Evolutionary conservation across 768 basidiomycete genomes (phyloP).

Genomic region (Hysterangium stoloniferum): DNA sequence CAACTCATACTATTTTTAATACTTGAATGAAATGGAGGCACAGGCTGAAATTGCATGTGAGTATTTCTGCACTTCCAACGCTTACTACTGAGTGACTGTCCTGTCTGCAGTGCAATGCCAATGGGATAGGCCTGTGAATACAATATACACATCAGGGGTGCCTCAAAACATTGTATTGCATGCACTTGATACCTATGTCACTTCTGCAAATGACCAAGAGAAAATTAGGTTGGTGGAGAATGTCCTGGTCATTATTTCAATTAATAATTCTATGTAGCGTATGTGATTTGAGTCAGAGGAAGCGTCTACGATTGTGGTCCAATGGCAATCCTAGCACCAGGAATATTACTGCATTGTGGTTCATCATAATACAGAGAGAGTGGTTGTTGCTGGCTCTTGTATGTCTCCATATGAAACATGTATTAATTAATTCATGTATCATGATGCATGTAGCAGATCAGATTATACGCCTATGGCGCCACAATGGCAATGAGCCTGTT

Average conservation of each 20-base stretch:
- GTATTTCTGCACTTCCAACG: constrained; percentile 21
- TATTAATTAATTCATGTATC: neutral
- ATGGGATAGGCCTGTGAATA: constrained; percentile 71
- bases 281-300: constrained; percentile 88
- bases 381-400: constrained; percentile 86
- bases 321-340: constrained; percentile 82
- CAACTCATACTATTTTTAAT: too few relatives aligned
- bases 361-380: constrained; percentile 90
- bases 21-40: constrained; percentile 56
- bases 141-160: constrained; percentile 48
- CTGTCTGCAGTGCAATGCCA: constrained; percentile 42
- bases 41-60: constrained; percentile 72
- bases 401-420: constrained; percentile 22
- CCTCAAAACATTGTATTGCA: constrained; percentile 84
- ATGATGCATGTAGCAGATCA: constrained; percentile 62
- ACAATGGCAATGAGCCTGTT: constrained; percentile 61
- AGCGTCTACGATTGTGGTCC: constrained; percentile 72
- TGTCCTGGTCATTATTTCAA: neutral
- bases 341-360: constrained; percentile 78
- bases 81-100: constrained; percentile 2
- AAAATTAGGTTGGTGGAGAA: constrained; percentile 67
- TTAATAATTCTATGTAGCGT: constrained; percentile 38
- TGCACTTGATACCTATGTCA: constrained; percentile 83
- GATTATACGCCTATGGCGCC: constrained; percentile 82
- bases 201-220: constrained; percentile 79